Evolutionary conservation across 1,284 basidiomycete genomes (phyloP).

Genomic region (Limonomyces culmigenus): DNA sequence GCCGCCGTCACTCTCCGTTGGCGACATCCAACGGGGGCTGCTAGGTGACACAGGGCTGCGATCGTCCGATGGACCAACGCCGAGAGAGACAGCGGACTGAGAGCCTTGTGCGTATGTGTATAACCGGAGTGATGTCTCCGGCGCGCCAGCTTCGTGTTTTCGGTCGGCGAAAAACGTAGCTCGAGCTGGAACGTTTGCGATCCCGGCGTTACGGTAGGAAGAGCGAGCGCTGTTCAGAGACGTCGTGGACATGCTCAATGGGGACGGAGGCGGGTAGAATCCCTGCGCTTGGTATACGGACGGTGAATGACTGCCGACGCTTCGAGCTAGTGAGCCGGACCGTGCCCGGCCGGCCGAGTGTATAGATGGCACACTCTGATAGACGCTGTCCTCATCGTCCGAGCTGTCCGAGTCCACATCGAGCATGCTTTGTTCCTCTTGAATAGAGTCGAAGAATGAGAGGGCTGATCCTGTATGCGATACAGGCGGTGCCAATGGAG

Average conservation of each 20-base stretch:
- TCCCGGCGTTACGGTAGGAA: not conserved
- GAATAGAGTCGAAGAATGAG: too few relatives aligned
- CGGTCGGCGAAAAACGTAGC: not conserved
- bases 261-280: too few relatives aligned
- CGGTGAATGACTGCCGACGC: not conserved
- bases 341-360: not conserved
- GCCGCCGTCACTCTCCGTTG: slow-evolving; percentile 8
- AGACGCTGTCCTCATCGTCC: too few relatives aligned
- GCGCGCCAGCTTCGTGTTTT: not conserved
- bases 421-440: too few relatives aligned
- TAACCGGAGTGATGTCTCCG: too few relatives aligned
- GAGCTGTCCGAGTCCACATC: too few relatives aligned
- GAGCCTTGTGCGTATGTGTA: too few relatives aligned
- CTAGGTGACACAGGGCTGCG: not conserved
- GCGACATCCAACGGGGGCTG: not conserved
- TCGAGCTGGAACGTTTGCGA: not conserved
- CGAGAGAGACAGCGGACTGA: too few relatives aligned
- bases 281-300: too few relatives aligned
- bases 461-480: too few relatives aligned
- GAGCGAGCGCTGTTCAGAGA: not conserved
- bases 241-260: not conserved
- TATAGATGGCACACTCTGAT: too few relatives aligned
- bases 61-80: not conserved
- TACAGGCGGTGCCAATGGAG: too few relatives aligned
- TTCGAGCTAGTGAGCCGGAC: not conserved